These are phyloP conservation scores for Fagus sylvatica DNA, from an alignment of 306 rosid genomes.

Conservation along the genomic window DNA sequence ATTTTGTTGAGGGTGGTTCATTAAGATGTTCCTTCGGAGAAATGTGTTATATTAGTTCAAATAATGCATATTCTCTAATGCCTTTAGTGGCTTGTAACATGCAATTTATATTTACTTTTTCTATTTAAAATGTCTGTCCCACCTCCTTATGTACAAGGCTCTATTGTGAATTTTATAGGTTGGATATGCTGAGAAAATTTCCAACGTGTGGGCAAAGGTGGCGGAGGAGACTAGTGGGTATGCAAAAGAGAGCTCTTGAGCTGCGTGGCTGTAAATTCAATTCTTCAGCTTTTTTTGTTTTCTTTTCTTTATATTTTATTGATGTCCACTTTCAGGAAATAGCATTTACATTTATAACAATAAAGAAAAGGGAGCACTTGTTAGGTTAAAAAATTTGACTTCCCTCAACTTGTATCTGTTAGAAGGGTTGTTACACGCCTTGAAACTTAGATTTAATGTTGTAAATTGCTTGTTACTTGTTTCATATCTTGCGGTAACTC, in stretches of 20 bases:
- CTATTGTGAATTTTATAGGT: constrained; percentile 49
- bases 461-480: constrained; percentile 26
- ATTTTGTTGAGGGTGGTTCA: background rate
- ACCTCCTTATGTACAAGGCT: constrained; percentile 1
- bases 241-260: constrained; percentile 55
- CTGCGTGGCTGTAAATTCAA: constrained; percentile 39
- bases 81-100: background rate
- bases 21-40: background rate
- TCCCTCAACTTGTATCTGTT: constrained; percentile 25
- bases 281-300: constrained; percentile 1
- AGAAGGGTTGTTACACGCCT: constrained; percentile 18
- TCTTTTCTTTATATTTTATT: constrained; percentile 14
- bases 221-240: constrained; percentile 78
- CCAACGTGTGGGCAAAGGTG: constrained; percentile 84
- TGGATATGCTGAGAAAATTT: constrained; percentile 94
- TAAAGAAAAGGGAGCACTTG: constrained; percentile 17
- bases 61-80: background rate
- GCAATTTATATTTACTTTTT: constrained; percentile 9
- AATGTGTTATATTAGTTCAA: background rate
- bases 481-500: background rate
- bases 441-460: constrained; percentile 7
- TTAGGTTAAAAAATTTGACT: constrained; percentile 19
- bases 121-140: constrained; percentile 2
- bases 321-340: constrained; percentile 21
- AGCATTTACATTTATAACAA: constrained; percentile 27